Conservation (phyloP, 2,329 filamentous ascomycete genomes). For the Botryotinia convoluta region DNA sequence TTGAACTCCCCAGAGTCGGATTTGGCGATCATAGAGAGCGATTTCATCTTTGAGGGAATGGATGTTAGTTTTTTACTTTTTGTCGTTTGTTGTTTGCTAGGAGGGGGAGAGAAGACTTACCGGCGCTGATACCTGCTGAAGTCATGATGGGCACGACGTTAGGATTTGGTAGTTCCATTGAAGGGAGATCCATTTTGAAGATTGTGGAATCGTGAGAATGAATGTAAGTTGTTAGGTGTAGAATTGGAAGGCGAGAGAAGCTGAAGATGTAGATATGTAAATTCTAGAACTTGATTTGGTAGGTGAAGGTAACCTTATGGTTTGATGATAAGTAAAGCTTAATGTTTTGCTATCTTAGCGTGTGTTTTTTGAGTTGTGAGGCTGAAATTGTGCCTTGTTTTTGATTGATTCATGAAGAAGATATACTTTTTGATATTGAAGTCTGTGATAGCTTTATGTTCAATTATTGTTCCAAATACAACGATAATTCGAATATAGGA, state of each 20-base stretch:
- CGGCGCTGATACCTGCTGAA: slow-evolving; percentile 39
- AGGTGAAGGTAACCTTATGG: not conserved
- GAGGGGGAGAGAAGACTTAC: slow-evolving; percentile 29
- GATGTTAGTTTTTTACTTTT: not conserved
- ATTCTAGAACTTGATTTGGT: not conserved
- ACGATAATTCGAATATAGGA: too few relatives aligned
- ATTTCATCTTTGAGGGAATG: slow-evolving; percentile 69
- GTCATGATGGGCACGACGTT: slow-evolving; percentile 20
- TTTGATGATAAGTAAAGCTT: slow-evolving; percentile 4
- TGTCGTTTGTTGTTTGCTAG: not conserved
- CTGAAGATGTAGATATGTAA: not conserved
- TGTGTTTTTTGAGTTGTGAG: not conserved
- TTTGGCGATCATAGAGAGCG: slow-evolving; percentile 94
- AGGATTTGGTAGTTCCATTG: slow-evolving; percentile 6
- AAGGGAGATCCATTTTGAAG: not conserved
- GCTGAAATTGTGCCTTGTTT: slow-evolving; percentile 10
- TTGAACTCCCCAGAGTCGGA: slow-evolving; percentile 93
- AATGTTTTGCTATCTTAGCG: slow-evolving; percentile 10
- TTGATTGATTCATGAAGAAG: not conserved
- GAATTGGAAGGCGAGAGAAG: not conserved
- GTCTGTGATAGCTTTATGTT: not conserved
- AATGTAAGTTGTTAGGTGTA: not conserved
- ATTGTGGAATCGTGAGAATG: not conserved
- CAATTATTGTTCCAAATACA: too few relatives aligned
- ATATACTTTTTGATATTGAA: not conserved